Conservation (phyloP, 2,329 filamentous ascomycete genomes). For the Fusarium sambucinum region DNA sequence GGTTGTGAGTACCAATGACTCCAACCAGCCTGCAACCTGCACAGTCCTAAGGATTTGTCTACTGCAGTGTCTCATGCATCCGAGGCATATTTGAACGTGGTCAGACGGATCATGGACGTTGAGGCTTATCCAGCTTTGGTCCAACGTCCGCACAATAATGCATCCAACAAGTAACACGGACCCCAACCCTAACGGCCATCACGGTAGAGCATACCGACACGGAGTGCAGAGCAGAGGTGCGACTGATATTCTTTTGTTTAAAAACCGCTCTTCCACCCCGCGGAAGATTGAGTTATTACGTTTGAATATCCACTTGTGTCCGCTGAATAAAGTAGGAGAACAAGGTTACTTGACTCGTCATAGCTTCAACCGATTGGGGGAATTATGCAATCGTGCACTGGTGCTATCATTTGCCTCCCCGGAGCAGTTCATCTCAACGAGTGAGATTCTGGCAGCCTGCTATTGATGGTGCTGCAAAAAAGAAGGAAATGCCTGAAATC, state of each 20-base stretch:
- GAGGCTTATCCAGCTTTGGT: constrained; percentile 15
- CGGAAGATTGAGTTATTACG: constrained; percentile 37
- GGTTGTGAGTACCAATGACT: background rate
- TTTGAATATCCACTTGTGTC: constrained; percentile 37
- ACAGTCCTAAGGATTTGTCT: background rate
- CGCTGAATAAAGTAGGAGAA: constrained; percentile 30
- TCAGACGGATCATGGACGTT: background rate
- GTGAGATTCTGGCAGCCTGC: background rate
- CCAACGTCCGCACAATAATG: constrained; percentile 19
- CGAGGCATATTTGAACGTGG: constrained; percentile 19
- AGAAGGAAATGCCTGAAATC: background rate
- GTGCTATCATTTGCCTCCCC: background rate
- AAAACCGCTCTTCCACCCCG: constrained; percentile 15
- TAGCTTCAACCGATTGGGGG: background rate
- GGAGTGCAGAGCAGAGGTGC: background rate
- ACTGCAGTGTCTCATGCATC: constrained; percentile 2
- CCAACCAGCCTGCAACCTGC: background rate
- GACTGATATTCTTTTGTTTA: background rate
- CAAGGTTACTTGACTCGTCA: constrained; percentile 10
- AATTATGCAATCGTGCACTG: background rate
- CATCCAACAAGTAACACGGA: constrained; percentile 3
- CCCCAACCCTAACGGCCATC: constrained; percentile 5
- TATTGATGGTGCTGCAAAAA: background rate
- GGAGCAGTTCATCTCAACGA: background rate
- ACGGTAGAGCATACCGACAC: constrained; percentile 3